A percentile compares a stretch with the other conserved stretches of the same genome.
phyloP scores from a whole-genome alignment of 2,329 filamentous ascomycete species.

The Falciphora oryzae region DNA sequence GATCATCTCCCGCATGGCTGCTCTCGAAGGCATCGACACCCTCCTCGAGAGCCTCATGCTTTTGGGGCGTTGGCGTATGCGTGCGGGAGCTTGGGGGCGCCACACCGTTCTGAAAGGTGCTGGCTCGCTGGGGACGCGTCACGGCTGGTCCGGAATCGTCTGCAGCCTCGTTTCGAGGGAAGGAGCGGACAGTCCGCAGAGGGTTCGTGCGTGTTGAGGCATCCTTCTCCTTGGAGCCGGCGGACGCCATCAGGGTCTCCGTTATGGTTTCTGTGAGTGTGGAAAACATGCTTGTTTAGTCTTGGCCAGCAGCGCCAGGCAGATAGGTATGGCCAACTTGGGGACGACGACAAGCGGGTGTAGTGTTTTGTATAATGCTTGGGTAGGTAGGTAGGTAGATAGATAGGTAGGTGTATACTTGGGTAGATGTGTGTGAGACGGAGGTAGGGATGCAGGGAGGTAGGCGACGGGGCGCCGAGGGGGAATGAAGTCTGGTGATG shows the following conservation, averaged over 20 bases:
- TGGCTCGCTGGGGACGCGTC: slow-evolving; percentile 36
- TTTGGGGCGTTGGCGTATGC: not conserved
- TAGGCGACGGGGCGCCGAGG: not conserved
- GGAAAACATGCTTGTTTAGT: slow-evolving; percentile 21
- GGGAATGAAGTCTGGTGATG: not conserved
- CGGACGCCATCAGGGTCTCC: slow-evolving; percentile 17
- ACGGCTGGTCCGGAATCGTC: slow-evolving; percentile 14
- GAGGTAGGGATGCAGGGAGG: not conserved
- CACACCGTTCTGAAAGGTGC: slow-evolving; percentile 37
- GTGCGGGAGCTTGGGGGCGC: slow-evolving; percentile 20
- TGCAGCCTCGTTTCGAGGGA: slow-evolving; percentile 18
- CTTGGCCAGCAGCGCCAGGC: not conserved
- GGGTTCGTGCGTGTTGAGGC: slow-evolving; percentile 20
- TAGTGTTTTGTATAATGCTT: not conserved
- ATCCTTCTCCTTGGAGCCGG: slow-evolving; percentile 16
- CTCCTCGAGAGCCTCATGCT: slow-evolving; percentile 13
- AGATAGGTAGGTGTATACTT: too few relatives aligned
- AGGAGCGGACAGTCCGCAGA: slow-evolving; percentile 24
- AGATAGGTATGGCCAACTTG: not conserved
- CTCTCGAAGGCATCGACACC: slow-evolving; percentile 44
- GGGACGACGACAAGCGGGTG: not conserved
- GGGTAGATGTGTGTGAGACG: too few relatives aligned
- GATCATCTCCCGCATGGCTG: slow-evolving; percentile 38
- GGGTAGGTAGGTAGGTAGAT: not conserved
- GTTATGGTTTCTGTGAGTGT: slow-evolving; percentile 24